Conservation (phyloP, 495 filamentous ascomycete species). For the Chaetomidium leptoderma region DNA sequence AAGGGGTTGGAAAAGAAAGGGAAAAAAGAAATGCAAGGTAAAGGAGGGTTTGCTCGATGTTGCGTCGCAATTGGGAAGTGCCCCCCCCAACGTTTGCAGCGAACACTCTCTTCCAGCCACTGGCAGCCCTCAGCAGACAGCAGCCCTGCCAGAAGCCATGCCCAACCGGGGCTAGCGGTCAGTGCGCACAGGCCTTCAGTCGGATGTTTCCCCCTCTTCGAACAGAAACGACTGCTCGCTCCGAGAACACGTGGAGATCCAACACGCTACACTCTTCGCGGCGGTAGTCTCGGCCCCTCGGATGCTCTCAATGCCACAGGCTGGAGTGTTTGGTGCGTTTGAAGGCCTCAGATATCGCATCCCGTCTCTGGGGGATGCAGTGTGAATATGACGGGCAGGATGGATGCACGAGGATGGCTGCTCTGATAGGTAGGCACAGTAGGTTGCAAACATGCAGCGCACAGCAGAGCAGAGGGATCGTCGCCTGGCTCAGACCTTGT, state of each 20-base stretch:
- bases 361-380: no score
- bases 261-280: not conserved
- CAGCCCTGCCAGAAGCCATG: slow-evolving; percentile 2
- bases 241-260: not conserved
- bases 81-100: no score
- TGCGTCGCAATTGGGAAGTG: not conserved
- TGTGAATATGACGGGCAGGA: no score
- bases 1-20: not conserved
- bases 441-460: no score
- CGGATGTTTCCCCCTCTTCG: not conserved
- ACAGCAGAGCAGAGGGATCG: not conserved
- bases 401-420: no score
- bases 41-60: slow-evolving; percentile 4
- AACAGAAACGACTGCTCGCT: not conserved
- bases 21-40: slow-evolving; percentile 7
- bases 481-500: not conserved
- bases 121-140: no score
- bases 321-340: no score
- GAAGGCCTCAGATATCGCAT: no score
- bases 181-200: slow-evolving; percentile 1
- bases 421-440: no score
- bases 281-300: not conserved
- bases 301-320: no score
- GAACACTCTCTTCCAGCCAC: no score
- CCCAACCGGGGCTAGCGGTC: slow-evolving; percentile 9